A percentile compares a stretch with the other conserved stretches of the same genome.
Evolutionary conservation across 495 filamentous ascomycete species (phyloP).

Genomic region (Endocarpon pusillum): DNA sequence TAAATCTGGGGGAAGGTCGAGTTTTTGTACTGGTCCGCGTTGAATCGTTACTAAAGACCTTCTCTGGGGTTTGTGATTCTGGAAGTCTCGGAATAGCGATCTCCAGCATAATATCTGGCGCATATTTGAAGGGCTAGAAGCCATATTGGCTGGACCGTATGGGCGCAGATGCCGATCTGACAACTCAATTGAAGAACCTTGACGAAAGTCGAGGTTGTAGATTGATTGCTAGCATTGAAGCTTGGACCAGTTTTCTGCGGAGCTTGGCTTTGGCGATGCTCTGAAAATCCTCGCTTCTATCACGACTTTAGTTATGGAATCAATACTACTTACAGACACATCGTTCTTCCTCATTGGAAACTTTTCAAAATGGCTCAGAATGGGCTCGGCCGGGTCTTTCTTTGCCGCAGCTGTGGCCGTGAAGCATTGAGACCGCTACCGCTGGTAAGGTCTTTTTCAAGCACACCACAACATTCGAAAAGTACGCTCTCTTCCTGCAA

Average conservation of each 20-base stretch:
- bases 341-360: neutral
- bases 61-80: slow-evolving; percentile 23
- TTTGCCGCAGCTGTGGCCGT: slow-evolving; percentile 1
- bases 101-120: too few species aligned
- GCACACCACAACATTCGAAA: neutral
- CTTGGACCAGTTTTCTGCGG: too few species aligned
- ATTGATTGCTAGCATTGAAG: too few species aligned
- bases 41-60: slow-evolving; percentile 26
- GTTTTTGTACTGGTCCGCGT: slow-evolving; percentile 18
- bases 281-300: too few species aligned
- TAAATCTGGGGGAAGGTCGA: slow-evolving; percentile 24
- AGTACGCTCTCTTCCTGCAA: neutral
- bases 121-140: too few species aligned
- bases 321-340: too few species aligned
- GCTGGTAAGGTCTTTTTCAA: neutral
- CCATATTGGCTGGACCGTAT: too few species aligned
- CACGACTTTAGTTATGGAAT: too few species aligned
- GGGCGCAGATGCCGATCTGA: too few species aligned
- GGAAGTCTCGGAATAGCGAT: slow-evolving; percentile 30
- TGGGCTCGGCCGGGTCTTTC: neutral
- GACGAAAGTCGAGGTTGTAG: too few species aligned
- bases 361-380: slow-evolving; percentile 18
- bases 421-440: neutral
- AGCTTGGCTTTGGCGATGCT: too few species aligned
- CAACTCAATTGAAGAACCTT: too few species aligned